Evolutionary conservation across 805 yeast genomes (phyloP), one percentile per base, ranked within the genome.

Genomic region (Metschnikowia rubicola): DNA sequence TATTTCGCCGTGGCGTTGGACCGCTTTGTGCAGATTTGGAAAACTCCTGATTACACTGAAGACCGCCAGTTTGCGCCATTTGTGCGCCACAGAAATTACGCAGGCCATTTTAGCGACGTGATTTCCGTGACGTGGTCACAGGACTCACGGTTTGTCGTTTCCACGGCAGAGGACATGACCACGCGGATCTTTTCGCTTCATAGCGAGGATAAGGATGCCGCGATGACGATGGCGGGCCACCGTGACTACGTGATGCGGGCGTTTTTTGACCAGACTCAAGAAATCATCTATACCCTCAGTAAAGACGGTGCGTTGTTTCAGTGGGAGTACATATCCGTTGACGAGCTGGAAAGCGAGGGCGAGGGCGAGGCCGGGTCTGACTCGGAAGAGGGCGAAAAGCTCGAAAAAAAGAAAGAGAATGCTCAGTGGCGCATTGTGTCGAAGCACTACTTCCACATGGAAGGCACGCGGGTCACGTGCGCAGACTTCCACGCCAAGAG

Each of bases 21-120:
- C 6, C 72, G 96, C 55, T 85, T 86, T 44, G 71, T 92, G 13
- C 97, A 94, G 65, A 84, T 94, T 8, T 94, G 99, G 99, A 84
- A 81, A 60, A 88, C 97, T 1, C 97, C 97, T 0, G 83, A 79
- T 39, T 71, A 74, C 21, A 70, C 81, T 8, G 94, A 88, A 57
- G 97, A 89, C 60, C 77, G 96, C 51, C 96, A 90, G 63, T 94
- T 94, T 74, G 94, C 97, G 0, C 99, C 99, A 12, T 94, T 94
- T 67, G 87, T 92, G 35, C 85, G 96, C 53, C 88, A 88, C 66
- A 75, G 96, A 60, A 80, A 87, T 8, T 90, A 90, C 59, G 89
- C 97, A 1, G 99, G 99, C 32, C 99, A 94, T 70, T 90, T 82
- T 63, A 83, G 83, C 42, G 95, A 88, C 57, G 80, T 94, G 21